Evolutionary conservation across 306 rosid species (phyloP), one percentile per base, ranked within the genome.

Genomic region (Hippophae rhamnoides): DNA sequence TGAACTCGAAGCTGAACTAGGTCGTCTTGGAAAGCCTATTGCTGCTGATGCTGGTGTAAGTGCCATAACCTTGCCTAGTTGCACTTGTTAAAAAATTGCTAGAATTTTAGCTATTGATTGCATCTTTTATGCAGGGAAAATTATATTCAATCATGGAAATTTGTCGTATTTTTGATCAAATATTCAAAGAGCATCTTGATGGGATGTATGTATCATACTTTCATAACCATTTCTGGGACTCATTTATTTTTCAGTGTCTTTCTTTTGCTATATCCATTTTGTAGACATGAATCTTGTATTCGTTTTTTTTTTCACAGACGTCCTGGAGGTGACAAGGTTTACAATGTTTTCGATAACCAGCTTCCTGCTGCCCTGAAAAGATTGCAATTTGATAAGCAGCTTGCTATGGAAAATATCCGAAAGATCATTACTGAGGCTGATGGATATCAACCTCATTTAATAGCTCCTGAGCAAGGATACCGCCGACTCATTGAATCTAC

Each of bases 381-480:
- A 82, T 72, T 90, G 72, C 97, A 90, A 81, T 90, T 90, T 74
- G 97, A 90, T 80, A 90, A 83, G 73, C 97, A 90, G 68, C 95
- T 90, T 57, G 69, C 97, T 11, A 86, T 90, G 97, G 97, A 90
- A 79, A 90, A 90, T 63, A 85, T 90, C 67, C 62, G 82, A 68
- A 90, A 90, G 79, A 89, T 84, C 65, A 84, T 90, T 58, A 90
- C 97, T 3, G 97, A 90, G 70, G 97, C 97, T 61, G 97, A 90
- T 82, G 97, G 97, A 58, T 90, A 90, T 76, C 97, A 90, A 71
- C 97, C 95, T 69, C 97, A 90, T 76, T 69, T 90, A 69, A 90
- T 90, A 69, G 97, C 97, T 66, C 97, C 97, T 0, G 97, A 90
- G 66, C 97, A 86, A 79, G 97, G 97, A 62, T 90, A 90, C 62